phyloP scores from a whole-genome alignment of 805 yeast genomes.

The Starmera dryadoides region DNA sequence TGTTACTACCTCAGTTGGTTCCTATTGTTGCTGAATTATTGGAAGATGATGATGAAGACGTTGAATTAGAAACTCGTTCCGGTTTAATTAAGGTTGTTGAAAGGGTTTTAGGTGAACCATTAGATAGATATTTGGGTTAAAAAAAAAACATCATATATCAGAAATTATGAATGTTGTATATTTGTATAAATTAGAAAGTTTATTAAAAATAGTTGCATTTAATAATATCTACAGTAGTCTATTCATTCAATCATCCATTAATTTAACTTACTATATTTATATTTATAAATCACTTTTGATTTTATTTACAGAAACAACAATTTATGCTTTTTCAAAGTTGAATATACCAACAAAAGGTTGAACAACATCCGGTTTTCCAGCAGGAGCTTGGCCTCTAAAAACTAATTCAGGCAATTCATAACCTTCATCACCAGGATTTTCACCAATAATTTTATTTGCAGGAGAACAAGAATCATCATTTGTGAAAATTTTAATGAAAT shows the following conservation, averaged over 20 bases:
- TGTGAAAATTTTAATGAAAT: constrained; percentile 38
- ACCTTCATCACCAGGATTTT: constrained; percentile 27
- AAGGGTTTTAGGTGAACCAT: constrained; percentile 88
- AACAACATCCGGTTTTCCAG: constrained; percentile 42
- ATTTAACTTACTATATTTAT: too few species aligned
- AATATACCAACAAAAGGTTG: constrained; percentile 52
- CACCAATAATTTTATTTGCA: constrained; percentile 11
- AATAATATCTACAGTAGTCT: too few species aligned
- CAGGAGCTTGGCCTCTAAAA: constrained; percentile 46
- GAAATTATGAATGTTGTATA: too few species aligned
- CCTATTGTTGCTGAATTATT: constrained; percentile 92
- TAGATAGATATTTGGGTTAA: constrained; percentile 66
- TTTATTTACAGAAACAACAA: too few species aligned
- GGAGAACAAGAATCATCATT: neutral
- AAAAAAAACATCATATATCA: neutral
- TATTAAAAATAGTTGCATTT: too few species aligned
- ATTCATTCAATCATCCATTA: too few species aligned
- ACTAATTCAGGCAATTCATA: constrained; percentile 39
- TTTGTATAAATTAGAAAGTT: neutral
- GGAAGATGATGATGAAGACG: constrained; percentile 93
- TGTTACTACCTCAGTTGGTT: constrained; percentile 85
- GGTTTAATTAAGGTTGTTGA: constrained; percentile 90
- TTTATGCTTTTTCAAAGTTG: constrained; percentile 39
- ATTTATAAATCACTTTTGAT: too few species aligned
- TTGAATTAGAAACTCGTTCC: constrained; percentile 83